phyloP scores from a whole-genome alignment of 2,329 filamentous ascomycete species.

The Trichoderma hamatum region DNA sequence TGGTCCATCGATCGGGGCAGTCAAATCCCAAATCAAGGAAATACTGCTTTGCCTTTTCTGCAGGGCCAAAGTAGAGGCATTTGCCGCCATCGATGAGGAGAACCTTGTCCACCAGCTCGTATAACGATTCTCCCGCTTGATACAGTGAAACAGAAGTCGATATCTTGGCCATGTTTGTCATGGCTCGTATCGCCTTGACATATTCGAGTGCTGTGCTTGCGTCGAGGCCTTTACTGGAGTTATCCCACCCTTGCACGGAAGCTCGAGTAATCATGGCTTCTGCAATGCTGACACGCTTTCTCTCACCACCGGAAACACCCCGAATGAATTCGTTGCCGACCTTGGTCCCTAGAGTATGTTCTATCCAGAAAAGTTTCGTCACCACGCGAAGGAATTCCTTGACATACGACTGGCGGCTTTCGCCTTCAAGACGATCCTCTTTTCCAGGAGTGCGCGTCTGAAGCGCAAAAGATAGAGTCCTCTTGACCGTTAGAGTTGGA shows the following conservation, averaged over 20 bases:
- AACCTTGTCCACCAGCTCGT: constrained; percentile 73
- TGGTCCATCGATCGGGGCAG: constrained; percentile 71
- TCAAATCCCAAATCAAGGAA: constrained; percentile 73
- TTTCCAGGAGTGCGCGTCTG: constrained; percentile 62
- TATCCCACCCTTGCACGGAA: constrained; percentile 73
- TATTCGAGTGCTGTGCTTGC: constrained; percentile 75
- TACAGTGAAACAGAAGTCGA: constrained; percentile 74
- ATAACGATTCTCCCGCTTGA: constrained; percentile 68
- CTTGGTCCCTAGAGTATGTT: constrained; percentile 68
- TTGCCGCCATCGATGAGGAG: constrained; percentile 72
- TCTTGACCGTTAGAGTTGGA: constrained; percentile 66
- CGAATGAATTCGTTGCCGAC: constrained; percentile 72
- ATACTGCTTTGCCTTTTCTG: constrained; percentile 65
- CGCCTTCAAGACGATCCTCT: constrained; percentile 58
- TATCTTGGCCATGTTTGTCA: constrained; percentile 72
- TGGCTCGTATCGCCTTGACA: constrained; percentile 62
- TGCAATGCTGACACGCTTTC: constrained; percentile 76
- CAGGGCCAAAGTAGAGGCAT: constrained; percentile 71
- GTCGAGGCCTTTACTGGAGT: constrained; percentile 72
- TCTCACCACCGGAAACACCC: constrained; percentile 63
- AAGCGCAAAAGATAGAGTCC: constrained; percentile 69
- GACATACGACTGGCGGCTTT: constrained; percentile 59
- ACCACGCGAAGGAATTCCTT: constrained; percentile 61
- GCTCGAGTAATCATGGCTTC: constrained; percentile 64
- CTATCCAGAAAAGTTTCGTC: constrained; percentile 71